A percentile compares a stretch with the other conserved stretches of the same genome.
These are phyloP conservation scores for Vaccinium corymbosum DNA, from an alignment of 148 eudicot species.

Conservation along the genomic window DNA sequence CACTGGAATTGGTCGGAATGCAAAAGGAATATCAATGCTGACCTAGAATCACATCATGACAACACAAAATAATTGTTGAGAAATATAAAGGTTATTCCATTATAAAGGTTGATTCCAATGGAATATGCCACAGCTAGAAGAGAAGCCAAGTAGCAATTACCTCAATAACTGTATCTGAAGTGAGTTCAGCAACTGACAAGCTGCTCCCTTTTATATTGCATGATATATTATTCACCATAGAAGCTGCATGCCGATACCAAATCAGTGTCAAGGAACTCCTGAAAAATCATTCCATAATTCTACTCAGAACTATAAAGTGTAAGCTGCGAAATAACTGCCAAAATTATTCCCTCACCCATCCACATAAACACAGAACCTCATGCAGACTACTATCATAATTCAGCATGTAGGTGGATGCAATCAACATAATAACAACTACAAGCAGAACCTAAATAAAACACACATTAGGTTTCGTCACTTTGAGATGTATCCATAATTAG, in stretches of 20 bases:
- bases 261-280: conserved; percentile 74
- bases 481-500: conserved; percentile 1
- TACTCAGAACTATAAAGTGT: conserved; percentile 41
- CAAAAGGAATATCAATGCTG: conserved; percentile 79
- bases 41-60: conserved; percentile 46
- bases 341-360: background rate
- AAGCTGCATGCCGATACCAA: conserved; percentile 95
- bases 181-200: conserved; percentile 48
- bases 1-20: conserved; percentile 68
- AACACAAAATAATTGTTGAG: conserved; percentile 9
- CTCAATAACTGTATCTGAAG: conserved; percentile 81
- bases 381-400: too few species aligned
- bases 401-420: background rate
- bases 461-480: background rate
- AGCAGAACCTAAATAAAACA: background rate
- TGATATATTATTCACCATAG: conserved; percentile 69
- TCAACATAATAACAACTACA: background rate
- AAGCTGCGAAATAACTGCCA: background rate
- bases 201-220: conserved; percentile 35
- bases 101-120: background rate
- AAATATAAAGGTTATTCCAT: background rate
- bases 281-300: conserved; percentile 51
- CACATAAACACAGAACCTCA: background rate
- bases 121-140: background rate
- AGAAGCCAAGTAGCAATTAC: conserved; percentile 21